Base-by-base conservation (phyloP, 331 rosid species). In the Acacia concinna region DNA sequence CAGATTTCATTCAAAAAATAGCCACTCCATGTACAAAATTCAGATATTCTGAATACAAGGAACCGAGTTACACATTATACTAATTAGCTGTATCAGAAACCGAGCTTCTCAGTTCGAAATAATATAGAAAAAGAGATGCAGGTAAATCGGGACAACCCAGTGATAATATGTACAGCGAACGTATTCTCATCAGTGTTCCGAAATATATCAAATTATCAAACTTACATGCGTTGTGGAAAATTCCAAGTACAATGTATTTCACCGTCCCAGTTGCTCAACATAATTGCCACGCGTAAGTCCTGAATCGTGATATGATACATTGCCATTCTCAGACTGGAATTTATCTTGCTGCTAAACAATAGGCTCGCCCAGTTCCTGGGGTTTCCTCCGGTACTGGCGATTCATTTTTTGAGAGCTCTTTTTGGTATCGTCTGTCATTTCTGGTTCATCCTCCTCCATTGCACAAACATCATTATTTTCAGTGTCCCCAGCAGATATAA, bases 371-470 rank as follows among this genome's bases (percentile, higher is more conserved):
- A 74, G 54, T 46, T 86, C 95, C 54, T 73, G 85, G 25, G 86
- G 47, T 79, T 89, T 93, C 80, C 71, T 81, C 84, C 99, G 86
- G 70, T 91, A 96, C 64, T 86, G 85, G 76, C 97, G 98, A 74
- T 86, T 85, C 4, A 63, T 30, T 85, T 66, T 91, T 72, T 83
- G 96, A 0, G 71, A 81, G 75, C 85, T 78, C 81, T 81, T 85
- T 63, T 73, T 89, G 28, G 51, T 66, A 54, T 43, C 89, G 23
- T 37, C 87, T 46, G 25, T 46, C 14, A 54, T 79, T 67, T 86
- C 90, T 9, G 82, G 83, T 81, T 88, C 97, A 78, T 96, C 98
- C 87, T 91, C 99, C 59, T 96, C 99, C 98, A 96, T 96, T 57
- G 93, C 96, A 85, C 90, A 91, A 68, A 83, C 84, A 1, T 86